A percentile compares a stretch with the other conserved stretches of the same genome.
These are phyloP conservation scores for Apostasia shenzhenica DNA, from an alignment of 106 monocot species.

Conservation along the genomic window DNA sequence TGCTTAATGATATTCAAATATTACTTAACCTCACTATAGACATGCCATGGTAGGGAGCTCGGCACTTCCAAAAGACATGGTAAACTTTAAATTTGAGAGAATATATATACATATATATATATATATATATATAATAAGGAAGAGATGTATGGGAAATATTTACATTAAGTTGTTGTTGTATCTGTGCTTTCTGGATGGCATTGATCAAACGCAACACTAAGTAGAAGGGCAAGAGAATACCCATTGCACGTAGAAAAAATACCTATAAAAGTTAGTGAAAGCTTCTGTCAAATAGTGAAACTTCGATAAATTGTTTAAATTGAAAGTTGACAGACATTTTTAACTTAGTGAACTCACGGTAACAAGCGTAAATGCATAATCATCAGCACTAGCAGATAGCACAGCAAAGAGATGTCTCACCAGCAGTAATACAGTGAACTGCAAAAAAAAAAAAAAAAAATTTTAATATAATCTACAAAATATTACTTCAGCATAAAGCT, in stretches of 20 bases:
- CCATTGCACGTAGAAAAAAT: constrained; percentile 41
- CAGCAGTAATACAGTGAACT: constrained; percentile 42
- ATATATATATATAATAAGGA: background rate
- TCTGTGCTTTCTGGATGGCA: constrained; percentile 27
- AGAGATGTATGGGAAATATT: background rate
- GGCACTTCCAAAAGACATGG: too few relatives aligned
- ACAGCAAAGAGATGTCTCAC: constrained; percentile 37
- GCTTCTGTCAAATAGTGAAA: background rate
- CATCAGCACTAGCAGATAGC: constrained; percentile 24
- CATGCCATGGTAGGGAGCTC: too few relatives aligned
- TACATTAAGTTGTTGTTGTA: constrained; percentile 13
- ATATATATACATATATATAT: too few relatives aligned
- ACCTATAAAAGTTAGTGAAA: constrained; percentile 22
- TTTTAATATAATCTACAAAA: background rate
- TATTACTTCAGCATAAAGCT: background rate
- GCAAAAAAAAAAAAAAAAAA: too few relatives aligned
- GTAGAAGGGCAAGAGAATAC: constrained; percentile 60
- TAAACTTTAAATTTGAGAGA: too few relatives aligned
- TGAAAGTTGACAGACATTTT: background rate
- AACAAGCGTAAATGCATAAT: constrained; percentile 28
- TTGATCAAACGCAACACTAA: constrained; percentile 36
- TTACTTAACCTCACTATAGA: too few relatives aligned
- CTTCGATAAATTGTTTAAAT: background rate
- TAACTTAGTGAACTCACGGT: constrained; percentile 31
- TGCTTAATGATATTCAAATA: too few relatives aligned